phyloP scores from a whole-genome alignment of 352 stramenopile genomes.

The Globisporangium rhizosaccharum region DNA sequence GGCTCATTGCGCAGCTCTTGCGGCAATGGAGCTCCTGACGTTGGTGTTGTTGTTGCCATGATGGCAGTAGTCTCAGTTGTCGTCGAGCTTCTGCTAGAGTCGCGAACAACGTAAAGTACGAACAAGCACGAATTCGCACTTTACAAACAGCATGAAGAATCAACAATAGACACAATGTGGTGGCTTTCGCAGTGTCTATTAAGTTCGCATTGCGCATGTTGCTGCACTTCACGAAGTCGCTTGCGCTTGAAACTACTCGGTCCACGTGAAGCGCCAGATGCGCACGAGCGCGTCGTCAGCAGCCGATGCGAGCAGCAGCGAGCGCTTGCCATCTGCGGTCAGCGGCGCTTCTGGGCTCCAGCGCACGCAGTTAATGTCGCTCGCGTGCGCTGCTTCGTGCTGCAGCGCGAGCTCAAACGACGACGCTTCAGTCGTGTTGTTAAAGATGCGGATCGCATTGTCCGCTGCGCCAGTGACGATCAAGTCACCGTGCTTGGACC shows the following conservation, averaged over 20 bases:
- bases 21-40: constrained; percentile 10
- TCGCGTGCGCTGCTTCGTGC: constrained; percentile 52
- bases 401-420: constrained; percentile 66
- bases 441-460: constrained; percentile 88
- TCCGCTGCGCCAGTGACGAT: constrained; percentile 90
- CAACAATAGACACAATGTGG: too few relatives aligned
- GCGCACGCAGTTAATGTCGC: constrained; percentile 81
- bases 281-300: constrained; percentile 58
- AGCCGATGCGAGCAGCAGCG: constrained; percentile 58
- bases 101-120: too few relatives aligned
- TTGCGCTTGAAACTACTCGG: background rate
- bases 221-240: background rate
- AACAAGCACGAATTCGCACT: too few relatives aligned
- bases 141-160: background rate
- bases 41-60: background rate
- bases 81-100: too few relatives aligned
- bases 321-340: constrained; percentile 19
- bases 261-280: constrained; percentile 60
- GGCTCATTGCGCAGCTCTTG: constrained; percentile 57
- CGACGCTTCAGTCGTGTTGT: constrained; percentile 20
- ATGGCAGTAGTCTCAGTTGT: too few relatives aligned
- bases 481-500: constrained; percentile 78
- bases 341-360: constrained; percentile 43
- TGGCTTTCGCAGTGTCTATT: too few relatives aligned
- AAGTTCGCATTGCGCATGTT: too few relatives aligned